Percentiles rank a stretch among this genome's conserved stretches.
These are phyloP conservation scores for Hansenula sp. DNA, from an alignment of 1,139 yeast genomes.

Conservation along the genomic window DNA sequence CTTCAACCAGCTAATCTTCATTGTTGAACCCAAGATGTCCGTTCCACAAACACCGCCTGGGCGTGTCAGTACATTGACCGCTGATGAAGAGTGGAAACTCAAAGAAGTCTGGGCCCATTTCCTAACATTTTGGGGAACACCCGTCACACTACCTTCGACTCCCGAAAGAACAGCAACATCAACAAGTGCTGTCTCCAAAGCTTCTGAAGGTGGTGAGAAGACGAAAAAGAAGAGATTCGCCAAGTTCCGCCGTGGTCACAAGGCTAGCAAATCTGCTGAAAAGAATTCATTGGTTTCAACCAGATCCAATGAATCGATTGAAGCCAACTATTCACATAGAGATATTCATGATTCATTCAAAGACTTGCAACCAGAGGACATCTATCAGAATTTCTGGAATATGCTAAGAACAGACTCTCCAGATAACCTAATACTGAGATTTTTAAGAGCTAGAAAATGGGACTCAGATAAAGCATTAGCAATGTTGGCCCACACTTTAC, in stretches of 20 bases:
- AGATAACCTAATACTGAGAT: constrained; percentile 65
- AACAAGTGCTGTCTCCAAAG: constrained; percentile 20
- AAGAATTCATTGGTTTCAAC: constrained; percentile 19
- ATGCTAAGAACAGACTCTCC: constrained; percentile 65
- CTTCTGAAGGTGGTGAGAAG: constrained; percentile 12
- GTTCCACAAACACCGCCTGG: constrained; percentile 34
- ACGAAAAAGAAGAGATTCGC: constrained; percentile 22
- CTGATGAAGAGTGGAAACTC: constrained; percentile 60
- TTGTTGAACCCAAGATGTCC: constrained; percentile 12
- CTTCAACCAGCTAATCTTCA: not conserved
- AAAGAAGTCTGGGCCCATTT: constrained; percentile 76
- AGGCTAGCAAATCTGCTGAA: constrained; percentile 9
- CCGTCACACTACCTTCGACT: constrained; percentile 35
- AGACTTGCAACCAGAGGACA: constrained; percentile 38
- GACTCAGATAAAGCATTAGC: constrained; percentile 54
- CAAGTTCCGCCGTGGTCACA: constrained; percentile 21
- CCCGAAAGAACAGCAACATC: constrained; percentile 11
- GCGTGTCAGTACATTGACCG: constrained; percentile 53
- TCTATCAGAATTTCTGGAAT: constrained; percentile 47
- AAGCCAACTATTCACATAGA: constrained; percentile 22
- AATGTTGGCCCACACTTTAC: constrained; percentile 65
- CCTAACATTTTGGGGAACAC: constrained; percentile 58
- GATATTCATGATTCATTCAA: constrained; percentile 33
- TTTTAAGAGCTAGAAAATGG: constrained; percentile 73
- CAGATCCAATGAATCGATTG: constrained; percentile 25